Base-by-base conservation (phyloP, 176 grass and related monocot genomes). In the Oryza brachyantha region DNA sequence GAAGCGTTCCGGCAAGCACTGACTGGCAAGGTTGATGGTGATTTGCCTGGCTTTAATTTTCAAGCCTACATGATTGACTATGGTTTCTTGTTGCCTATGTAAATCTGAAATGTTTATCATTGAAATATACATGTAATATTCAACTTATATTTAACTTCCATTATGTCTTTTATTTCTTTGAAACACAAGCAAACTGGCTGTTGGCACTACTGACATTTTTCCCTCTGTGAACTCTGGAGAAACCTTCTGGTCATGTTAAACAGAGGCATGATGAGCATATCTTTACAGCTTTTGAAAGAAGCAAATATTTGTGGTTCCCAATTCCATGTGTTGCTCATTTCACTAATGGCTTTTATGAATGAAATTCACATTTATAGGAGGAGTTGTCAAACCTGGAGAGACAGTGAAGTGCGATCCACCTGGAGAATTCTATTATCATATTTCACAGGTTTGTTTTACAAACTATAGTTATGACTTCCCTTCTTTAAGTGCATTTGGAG, bases 331-430 rank as follows among this genome's bases (percentile, higher is more conserved):
- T 69, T 81, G 41, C 25, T 29, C 28, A 41, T 65, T 37, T 65
- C 26, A 55, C 58, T 72, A 73, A 83, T 66, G 29, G n/a, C 36
- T 46, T 14, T 29, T 45, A 31, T 78, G 76, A 59, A 19, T 32
- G 69, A 11, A 43, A 10, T 32, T 60, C 13, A 82, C 32, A 66
- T 78, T 64, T 66, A 13, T 62, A 88, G 86, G 85, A 73, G 46
- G 73, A 32, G 29, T 50, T 7, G 61, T 83, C 27, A 79, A 25
- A 38, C 74, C 80, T 67, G 86, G 77, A 68, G 39, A 73, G 61
- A 73, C 61, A 50, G 38, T 79, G 19, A 83, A 67, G 60, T 83
- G 80, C 73, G 38, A 88, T 68, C 74, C 86, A 39, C 80, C 86
- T 39, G 74, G 74, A 68, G 48, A 83, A 29, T 29, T 24, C 19